These are phyloP conservation scores for Botrytis byssoidea DNA, from an alignment of 2,329 filamentous ascomycete species.

Conservation along the genomic window DNA sequence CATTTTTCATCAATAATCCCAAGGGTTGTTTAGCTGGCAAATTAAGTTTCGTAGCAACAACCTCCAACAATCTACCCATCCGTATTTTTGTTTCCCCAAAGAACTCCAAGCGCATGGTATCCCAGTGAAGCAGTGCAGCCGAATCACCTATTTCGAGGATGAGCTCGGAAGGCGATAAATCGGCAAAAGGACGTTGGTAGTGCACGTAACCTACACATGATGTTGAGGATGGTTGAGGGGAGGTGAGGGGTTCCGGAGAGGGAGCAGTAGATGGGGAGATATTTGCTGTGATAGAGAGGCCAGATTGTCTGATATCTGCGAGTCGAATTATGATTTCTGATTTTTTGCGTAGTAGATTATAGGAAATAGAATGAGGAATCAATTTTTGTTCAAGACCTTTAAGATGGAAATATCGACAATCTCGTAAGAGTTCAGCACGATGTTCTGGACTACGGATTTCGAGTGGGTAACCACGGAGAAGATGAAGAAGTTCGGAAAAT, in stretches of 20 bases:
- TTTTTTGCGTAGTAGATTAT: constrained; percentile 66
- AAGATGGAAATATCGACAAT: constrained; percentile 91
- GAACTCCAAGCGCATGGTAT: constrained; percentile 54
- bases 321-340: constrained; percentile 78
- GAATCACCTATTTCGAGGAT: constrained; percentile 72
- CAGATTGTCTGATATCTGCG: constrained; percentile 86
- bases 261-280: constrained; percentile 33
- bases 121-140: constrained; percentile 55
- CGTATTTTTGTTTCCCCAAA: constrained; percentile 67
- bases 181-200: constrained; percentile 84
- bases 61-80: constrained; percentile 71
- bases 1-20: constrained; percentile 65
- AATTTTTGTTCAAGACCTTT: constrained; percentile 87
- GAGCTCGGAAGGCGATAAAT: constrained; percentile 69
- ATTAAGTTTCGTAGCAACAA: constrained; percentile 78
- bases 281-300: constrained; percentile 64
- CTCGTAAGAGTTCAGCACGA: constrained; percentile 72
- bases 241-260: constrained; percentile 28
- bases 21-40: constrained; percentile 61
- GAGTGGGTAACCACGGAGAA: constrained; percentile 81
- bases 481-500: constrained; percentile 77
- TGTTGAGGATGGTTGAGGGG: constrained; percentile 22
- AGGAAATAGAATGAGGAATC: constrained; percentile 72
- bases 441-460: constrained; percentile 74
- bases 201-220: constrained; percentile 58